Evolutionary conservation across 1,284 basidiomycete genomes (phyloP).

Genomic region (Porodaedalea pini): DNA sequence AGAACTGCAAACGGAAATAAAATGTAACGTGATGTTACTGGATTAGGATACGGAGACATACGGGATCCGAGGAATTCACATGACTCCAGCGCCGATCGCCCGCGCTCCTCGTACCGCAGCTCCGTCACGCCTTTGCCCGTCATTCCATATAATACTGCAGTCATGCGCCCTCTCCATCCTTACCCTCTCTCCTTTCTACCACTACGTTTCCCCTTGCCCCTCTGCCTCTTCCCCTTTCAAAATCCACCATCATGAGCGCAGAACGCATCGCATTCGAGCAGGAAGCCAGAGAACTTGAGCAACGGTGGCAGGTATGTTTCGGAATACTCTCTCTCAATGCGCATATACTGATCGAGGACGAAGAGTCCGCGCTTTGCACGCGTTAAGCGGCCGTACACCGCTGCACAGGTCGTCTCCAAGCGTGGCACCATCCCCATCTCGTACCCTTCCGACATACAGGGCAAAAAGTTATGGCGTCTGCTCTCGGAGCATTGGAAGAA

Average conservation of each 20-base stretch:
- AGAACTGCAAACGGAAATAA: too few relatives aligned
- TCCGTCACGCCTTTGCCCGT: too few relatives aligned
- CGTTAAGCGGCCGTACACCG: constrained; percentile 87
- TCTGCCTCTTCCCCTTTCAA: background rate
- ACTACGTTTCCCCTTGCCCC: background rate
- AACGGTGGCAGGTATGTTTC: constrained; percentile 84
- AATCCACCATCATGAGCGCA: constrained; percentile 23
- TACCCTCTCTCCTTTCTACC: background rate
- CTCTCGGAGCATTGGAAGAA: constrained; percentile 66
- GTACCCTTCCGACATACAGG: constrained; percentile 85
- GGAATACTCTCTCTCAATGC: background rate
- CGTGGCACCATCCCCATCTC: constrained; percentile 83
- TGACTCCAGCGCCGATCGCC: background rate
- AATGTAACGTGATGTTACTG: background rate
- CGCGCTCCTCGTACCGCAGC: background rate
- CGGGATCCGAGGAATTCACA: constrained; percentile 3
- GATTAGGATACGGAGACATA: background rate
- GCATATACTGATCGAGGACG: constrained; percentile 8
- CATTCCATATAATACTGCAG: background rate
- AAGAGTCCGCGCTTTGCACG: constrained; percentile 84
- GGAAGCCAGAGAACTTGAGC: constrained; percentile 82
- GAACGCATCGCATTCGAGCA: constrained; percentile 69
- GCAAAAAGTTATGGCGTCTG: constrained; percentile 81
- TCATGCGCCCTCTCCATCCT: background rate
- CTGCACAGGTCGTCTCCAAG: constrained; percentile 91